These are phyloP conservation scores for Syzygium aqueum DNA, from an alignment of 345 rosid species.

Conservation along the genomic window DNA sequence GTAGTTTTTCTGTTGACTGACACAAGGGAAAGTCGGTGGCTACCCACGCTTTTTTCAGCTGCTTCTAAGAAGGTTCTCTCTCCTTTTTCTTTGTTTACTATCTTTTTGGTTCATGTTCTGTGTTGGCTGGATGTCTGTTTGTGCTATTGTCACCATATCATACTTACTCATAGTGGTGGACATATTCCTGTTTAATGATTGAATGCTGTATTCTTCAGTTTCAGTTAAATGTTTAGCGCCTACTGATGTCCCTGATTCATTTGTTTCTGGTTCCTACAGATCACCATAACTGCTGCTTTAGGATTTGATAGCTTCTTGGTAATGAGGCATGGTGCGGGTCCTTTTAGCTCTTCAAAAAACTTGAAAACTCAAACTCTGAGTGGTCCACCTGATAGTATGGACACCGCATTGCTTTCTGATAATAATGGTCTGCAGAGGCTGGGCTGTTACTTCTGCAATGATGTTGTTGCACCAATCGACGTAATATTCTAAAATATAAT, in stretches of 20 bases:
- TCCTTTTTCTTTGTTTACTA: neutral
- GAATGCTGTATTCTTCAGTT: neutral
- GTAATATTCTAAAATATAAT: slow-evolving; percentile 30
- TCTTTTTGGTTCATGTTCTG: neutral
- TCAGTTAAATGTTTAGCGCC: neutral
- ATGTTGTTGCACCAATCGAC: slow-evolving; percentile 91
- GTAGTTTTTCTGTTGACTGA: slow-evolving; percentile 89
- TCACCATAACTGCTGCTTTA: slow-evolving; percentile 81
- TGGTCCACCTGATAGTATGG: slow-evolving; percentile 26
- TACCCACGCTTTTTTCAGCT: slow-evolving; percentile 81
- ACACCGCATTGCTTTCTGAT: slow-evolving; percentile 29
- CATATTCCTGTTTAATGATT: neutral
- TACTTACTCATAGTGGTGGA: neutral
- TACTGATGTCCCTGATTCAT: neutral
- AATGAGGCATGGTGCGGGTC: slow-evolving; percentile 97
- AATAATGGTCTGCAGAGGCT: slow-evolving; percentile 40
- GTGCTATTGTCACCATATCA: neutral
- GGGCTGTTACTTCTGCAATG: slow-evolving; percentile 98
- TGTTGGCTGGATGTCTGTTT: neutral
- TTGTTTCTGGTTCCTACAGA: slow-evolving; percentile 31
- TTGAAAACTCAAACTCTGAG: slow-evolving; percentile 14
- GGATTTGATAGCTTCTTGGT: slow-evolving; percentile 97
- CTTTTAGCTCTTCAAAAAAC: slow-evolving; percentile 23
- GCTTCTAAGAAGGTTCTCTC: slow-evolving; percentile 61
- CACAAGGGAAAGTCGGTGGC: slow-evolving; percentile 99